A percentile compares a stretch with the other conserved stretches of the same genome.
Evolutionary conservation across 2,329 filamentous ascomycete genomes (phyloP).

Genomic region (Xylariaceae sp.): DNA sequence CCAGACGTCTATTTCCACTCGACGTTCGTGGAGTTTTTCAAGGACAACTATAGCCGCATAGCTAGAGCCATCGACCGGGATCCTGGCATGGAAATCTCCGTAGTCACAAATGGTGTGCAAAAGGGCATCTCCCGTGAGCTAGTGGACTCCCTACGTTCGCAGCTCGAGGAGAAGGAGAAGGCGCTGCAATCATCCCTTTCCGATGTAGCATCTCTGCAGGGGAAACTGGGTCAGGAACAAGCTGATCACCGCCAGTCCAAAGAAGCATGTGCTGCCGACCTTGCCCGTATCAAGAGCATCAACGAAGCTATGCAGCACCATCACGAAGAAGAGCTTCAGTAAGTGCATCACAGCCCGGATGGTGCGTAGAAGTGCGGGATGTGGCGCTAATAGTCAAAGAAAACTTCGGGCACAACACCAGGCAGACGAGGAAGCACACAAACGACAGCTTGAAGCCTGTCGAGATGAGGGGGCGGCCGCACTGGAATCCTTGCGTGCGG

Average conservation of each 20-base stretch:
- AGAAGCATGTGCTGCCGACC: slow-evolving; percentile 49
- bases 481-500: slow-evolving; percentile 23
- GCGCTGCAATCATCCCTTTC: slow-evolving; percentile 43
- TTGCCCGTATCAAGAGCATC: slow-evolving; percentile 54
- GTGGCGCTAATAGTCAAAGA: slow-evolving; percentile 25
- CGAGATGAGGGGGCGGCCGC: slow-evolving; percentile 23
- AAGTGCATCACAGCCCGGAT: slow-evolving; percentile 26
- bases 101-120: slow-evolving; percentile 71
- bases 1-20: slow-evolving; percentile 83
- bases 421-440: slow-evolving; percentile 38
- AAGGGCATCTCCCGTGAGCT: slow-evolving; percentile 92
- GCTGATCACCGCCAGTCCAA: slow-evolving; percentile 64
- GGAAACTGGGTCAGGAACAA: slow-evolving; percentile 65
- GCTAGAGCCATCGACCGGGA: slow-evolving; percentile 83
- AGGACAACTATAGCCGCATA: slow-evolving; percentile 88
- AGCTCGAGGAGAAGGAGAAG: slow-evolving; percentile 67
- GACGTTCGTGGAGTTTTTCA: slow-evolving; percentile 87
- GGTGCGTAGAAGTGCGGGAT: background rate
- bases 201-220: slow-evolving; percentile 42
- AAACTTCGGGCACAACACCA: slow-evolving; percentile 42
- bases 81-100: slow-evolving; percentile 78
- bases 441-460: slow-evolving; percentile 22
- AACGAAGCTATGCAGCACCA: slow-evolving; percentile 66
- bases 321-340: slow-evolving; percentile 62
- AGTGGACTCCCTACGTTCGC: slow-evolving; percentile 74